Conservation (phyloP, 768 basidiomycete genomes). For the Rhodotorula babjevae region DNA sequence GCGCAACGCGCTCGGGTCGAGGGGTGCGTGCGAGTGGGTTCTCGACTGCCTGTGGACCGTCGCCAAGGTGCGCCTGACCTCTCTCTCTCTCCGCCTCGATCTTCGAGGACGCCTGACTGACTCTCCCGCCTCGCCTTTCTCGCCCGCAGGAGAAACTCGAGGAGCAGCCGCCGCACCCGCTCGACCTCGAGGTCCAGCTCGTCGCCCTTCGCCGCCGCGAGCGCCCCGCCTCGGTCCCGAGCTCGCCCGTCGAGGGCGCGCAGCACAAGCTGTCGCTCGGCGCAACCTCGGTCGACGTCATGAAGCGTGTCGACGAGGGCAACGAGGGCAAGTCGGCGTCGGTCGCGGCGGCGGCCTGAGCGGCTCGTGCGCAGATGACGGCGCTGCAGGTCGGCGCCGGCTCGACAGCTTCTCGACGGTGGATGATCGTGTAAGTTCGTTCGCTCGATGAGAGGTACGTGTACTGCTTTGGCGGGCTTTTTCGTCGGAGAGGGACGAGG, state of each 20-base stretch:
- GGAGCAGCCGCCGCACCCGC: constrained; percentile 33
- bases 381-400: neutral
- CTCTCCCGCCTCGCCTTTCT: neutral
- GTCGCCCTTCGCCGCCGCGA: constrained; percentile 26
- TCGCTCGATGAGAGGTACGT: too few species aligned
- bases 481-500: too few species aligned
- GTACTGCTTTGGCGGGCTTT: too few species aligned
- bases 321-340: neutral
- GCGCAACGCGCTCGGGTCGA: constrained; percentile 23
- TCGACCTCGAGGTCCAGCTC: constrained; percentile 38
- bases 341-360: too few species aligned
- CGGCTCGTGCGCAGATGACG: too few species aligned
- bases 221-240: neutral
- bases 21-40: constrained; percentile 37
- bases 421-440: too few species aligned
- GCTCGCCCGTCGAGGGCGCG: neutral
- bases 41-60: constrained; percentile 37
- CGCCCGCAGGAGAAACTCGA: constrained; percentile 33
- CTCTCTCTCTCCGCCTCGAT: too few species aligned
- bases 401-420: too few species aligned
- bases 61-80: constrained; percentile 17
- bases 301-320: neutral
- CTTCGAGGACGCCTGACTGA: too few species aligned
- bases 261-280: neutral
- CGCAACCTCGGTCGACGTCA: neutral